A percentile compares a stretch with the other conserved stretches of the same genome.
Evolutionary conservation across 163 green algal species (phyloP).

Genomic region (Smithsoniella earleae): DNA sequence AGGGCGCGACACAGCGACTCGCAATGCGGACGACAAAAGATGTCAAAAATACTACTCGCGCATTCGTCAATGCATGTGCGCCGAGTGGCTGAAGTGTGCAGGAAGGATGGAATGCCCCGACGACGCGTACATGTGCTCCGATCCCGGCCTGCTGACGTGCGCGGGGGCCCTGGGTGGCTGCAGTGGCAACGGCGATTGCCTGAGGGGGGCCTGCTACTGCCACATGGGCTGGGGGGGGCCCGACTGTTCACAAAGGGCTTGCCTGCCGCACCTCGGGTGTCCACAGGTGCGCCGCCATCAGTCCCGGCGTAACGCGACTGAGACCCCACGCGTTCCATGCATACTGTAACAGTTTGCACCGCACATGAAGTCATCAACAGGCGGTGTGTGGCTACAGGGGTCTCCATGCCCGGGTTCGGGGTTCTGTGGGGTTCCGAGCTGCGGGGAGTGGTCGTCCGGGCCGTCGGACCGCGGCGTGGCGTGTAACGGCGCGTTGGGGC

Average conservation of each 20-base stretch:
- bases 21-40: no score
- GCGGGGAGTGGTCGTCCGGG: background rate
- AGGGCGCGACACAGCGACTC: no score
- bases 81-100: no score
- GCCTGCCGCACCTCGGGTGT: background rate
- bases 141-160: slow-evolving; percentile 13
- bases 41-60: no score
- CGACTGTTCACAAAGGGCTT: slow-evolving; percentile 8
- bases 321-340: no score
- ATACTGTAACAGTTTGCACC: background rate
- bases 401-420: slow-evolving; percentile 4
- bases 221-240: slow-evolving; percentile 5
- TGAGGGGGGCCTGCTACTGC: slow-evolving; percentile 9
- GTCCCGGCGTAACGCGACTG: no score
- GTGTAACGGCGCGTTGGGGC: background rate
- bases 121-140: slow-evolving; percentile 14
- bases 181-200: slow-evolving; percentile 12
- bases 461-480: background rate
- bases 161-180: background rate
- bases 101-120: background rate
- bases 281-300: no score
- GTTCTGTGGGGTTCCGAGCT: slow-evolving; percentile 15
- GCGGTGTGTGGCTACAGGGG: background rate
- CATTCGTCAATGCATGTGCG: no score
- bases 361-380: background rate